phyloP scores from a whole-genome alignment of 2,329 filamentous ascomycete genomes.

The Magnaporthiopsis rhizophila region DNA sequence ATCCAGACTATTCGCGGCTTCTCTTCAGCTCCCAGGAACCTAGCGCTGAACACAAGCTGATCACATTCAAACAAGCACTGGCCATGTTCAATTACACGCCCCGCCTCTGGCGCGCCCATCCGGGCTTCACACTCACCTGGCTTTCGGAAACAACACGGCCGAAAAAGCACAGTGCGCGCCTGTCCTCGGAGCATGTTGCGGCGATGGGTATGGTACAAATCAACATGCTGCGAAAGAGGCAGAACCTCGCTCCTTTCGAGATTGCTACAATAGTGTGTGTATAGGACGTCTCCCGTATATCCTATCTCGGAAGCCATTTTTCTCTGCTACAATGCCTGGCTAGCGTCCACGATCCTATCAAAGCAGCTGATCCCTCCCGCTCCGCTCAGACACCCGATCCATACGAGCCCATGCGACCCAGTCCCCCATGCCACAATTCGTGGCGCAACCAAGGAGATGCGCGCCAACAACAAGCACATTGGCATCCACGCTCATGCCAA shows the following conservation, averaged over 20 bases:
- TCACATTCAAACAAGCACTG: no score
- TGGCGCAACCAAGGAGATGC: not conserved
- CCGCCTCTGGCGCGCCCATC: constrained; percentile 56
- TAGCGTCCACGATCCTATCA: not conserved
- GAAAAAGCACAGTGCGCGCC: not conserved
- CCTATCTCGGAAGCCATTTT: no score
- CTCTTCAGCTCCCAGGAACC: no score
- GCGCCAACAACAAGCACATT: not conserved
- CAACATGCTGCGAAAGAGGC: not conserved
- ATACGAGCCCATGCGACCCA: accelerated
- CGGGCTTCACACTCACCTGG: constrained; percentile 27
- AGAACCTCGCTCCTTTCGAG: not conserved
- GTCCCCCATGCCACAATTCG: not conserved
- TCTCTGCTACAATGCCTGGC: no score
- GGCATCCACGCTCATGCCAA: not conserved
- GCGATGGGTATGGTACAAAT: not conserved
- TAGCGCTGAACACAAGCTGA: no score
- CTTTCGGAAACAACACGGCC: not conserved
- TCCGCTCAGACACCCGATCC: no score
- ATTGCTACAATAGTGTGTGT: not conserved
- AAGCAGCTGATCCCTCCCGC: not conserved
- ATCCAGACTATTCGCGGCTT: no score
- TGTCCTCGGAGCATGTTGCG: not conserved
- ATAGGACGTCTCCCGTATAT: not conserved
- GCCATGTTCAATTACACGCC: no score